Percentiles rank a stretch among this genome's conserved stretches.
phyloP scores from a whole-genome alignment of 495 filamentous ascomycete genomes.

The Usnea hakonensis region DNA sequence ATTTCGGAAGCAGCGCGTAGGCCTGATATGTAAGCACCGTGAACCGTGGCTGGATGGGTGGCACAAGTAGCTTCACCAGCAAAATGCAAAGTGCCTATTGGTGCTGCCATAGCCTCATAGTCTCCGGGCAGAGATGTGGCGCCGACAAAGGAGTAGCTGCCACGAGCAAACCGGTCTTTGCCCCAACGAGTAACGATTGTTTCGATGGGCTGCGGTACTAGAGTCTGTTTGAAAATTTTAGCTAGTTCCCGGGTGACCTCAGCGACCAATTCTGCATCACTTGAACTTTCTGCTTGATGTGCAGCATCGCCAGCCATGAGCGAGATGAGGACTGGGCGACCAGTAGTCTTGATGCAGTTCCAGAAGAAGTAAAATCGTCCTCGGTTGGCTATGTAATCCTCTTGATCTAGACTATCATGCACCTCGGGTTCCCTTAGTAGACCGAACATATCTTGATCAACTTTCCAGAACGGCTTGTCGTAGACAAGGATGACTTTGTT shows the following conservation, averaged over 20 bases:
- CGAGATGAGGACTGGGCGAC: conserved; percentile 77
- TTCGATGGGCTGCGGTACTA: conserved; percentile 70
- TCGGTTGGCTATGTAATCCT: conserved; percentile 54
- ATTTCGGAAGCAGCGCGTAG: conserved; percentile 82
- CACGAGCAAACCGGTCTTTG: conserved; percentile 77
- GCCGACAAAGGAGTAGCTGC: conserved; percentile 90
- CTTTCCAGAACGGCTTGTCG: conserved; percentile 85
- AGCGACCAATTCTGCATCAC: conserved; percentile 62
- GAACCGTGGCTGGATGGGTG: conserved; percentile 92
- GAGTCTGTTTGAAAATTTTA: conserved; percentile 53
- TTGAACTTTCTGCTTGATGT: conserved; percentile 67
- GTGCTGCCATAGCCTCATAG: conserved; percentile 85
- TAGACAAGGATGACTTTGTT: conserved; percentile 96
- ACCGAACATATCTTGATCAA: conserved; percentile 88
- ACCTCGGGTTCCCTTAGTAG: conserved; percentile 65
- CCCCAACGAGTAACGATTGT: conserved; percentile 93
- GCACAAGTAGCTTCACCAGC: conserved; percentile 94
- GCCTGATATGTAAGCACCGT: conserved; percentile 92
- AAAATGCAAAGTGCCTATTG: conserved; percentile 85
- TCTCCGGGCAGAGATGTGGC: conserved; percentile 73
- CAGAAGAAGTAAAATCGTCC: conserved; percentile 97
- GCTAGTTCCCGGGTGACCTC: conserved; percentile 72
- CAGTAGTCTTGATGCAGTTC: conserved; percentile 84
- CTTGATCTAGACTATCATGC: conserved; percentile 47
- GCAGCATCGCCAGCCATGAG: conserved; percentile 98